phyloP scores from a whole-genome alignment of 306 rosid species.

The Trifolium subterraneum region DNA sequence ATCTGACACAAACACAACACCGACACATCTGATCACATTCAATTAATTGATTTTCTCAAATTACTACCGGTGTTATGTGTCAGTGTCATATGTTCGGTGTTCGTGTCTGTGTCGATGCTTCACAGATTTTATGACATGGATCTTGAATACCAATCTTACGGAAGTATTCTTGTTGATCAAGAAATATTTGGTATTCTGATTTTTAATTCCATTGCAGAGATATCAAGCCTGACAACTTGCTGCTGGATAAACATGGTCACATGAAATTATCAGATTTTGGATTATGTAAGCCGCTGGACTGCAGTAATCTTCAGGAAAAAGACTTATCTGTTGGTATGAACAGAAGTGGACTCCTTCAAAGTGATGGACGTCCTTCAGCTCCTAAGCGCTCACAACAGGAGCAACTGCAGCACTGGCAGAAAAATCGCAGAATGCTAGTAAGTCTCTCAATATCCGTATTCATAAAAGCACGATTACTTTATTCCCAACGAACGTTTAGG shows the following conservation, averaged over 20 bases:
- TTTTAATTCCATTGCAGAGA: conserved; percentile 60
- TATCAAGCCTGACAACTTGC: conserved; percentile 90
- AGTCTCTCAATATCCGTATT: conserved; percentile 34
- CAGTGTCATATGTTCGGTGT: too few species aligned
- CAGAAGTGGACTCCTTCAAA: conserved; percentile 90
- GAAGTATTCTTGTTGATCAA: conserved; percentile 34
- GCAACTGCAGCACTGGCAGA: conserved; percentile 82
- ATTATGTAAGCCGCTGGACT: conserved; percentile 82
- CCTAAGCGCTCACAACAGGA: conserved; percentile 76
- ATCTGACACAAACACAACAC: too few species aligned
- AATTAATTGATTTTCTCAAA: too few species aligned
- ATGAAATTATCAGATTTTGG: conserved; percentile 93
- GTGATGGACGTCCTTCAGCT: conserved; percentile 67
- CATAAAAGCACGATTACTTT: conserved; percentile 36
- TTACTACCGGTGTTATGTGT: too few species aligned
- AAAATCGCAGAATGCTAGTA: conserved; percentile 82
- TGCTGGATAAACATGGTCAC: conserved; percentile 81
- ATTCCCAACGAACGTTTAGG: conserved; percentile 35
- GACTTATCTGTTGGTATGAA: conserved; percentile 78
- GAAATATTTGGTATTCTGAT: conserved; percentile 34
- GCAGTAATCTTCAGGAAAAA: conserved; percentile 85
- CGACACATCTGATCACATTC: too few species aligned
- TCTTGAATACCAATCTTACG: conserved; percentile 6
- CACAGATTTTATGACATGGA: not conserved
- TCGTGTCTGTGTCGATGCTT: too few species aligned